phyloP scores from a whole-genome alignment of 139 green algal species.

The Helicosporidium sp. region DNA sequence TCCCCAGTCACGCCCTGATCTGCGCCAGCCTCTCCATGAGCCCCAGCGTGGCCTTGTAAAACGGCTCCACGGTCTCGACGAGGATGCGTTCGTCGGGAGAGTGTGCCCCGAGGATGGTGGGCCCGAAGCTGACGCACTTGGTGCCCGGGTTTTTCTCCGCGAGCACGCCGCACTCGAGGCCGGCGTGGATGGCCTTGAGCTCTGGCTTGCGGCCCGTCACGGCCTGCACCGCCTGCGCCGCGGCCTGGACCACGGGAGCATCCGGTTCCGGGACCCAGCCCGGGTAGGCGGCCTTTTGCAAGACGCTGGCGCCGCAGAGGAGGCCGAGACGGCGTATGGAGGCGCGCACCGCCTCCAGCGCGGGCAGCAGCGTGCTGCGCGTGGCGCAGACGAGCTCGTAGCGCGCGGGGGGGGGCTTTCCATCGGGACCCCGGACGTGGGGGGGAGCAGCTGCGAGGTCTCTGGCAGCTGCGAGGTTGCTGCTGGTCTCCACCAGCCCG shows the following conservation, averaged over 20 bases:
- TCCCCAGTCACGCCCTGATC: not conserved
- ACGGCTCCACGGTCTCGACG: slow-evolving; percentile 37
- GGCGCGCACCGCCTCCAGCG: slow-evolving; percentile 30
- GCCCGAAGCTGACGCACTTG: slow-evolving; percentile 46
- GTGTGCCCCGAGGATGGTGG: slow-evolving; percentile 54
- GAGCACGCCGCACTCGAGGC: slow-evolving; percentile 69
- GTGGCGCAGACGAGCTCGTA: slow-evolving; percentile 24
- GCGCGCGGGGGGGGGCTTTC: too few species aligned
- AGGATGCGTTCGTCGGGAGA: slow-evolving; percentile 40
- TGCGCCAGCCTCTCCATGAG: slow-evolving; percentile 29
- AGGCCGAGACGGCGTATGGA: slow-evolving; percentile 8
- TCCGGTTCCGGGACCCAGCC: slow-evolving; percentile 41
- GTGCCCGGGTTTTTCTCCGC: slow-evolving; percentile 35
- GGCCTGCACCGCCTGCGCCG: slow-evolving; percentile 10
- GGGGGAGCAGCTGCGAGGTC: too few species aligned
- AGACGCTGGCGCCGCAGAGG: too few species aligned
- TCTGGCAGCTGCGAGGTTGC: slow-evolving; percentile 46
- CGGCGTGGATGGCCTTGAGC: slow-evolving; percentile 44
- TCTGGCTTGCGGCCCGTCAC: slow-evolving; percentile 17
- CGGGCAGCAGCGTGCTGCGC: slow-evolving; percentile 27
- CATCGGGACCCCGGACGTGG: too few species aligned
- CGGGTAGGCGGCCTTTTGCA: slow-evolving; percentile 38
- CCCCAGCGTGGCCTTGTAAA: slow-evolving; percentile 34
- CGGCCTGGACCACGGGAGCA: slow-evolving; percentile 25
- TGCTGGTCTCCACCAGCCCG: slow-evolving; percentile 50